Evolutionary conservation across 2,329 filamentous ascomycete species (phyloP).

Genomic region (Colletotrichum nymphaeae): DNA sequence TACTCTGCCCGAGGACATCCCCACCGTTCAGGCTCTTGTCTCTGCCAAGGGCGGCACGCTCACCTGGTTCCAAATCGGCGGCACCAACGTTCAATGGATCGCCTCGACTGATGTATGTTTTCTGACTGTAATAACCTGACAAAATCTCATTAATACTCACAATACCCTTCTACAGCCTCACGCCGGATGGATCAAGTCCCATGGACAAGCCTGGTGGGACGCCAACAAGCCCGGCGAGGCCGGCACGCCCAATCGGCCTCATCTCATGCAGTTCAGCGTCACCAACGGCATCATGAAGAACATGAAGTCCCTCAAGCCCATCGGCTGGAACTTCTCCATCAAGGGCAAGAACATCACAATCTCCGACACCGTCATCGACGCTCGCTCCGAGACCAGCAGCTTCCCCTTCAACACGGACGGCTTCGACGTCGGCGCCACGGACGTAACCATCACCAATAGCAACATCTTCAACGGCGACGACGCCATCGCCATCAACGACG

Average conservation of each 20-base stretch:
- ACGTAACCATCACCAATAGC: conserved; percentile 43
- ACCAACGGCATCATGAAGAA: conserved; percentile 49
- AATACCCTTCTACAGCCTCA: conserved; percentile 25
- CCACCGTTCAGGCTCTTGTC: conserved; percentile 49
- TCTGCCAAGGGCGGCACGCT: conserved; percentile 43
- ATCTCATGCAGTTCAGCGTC: conserved; percentile 52
- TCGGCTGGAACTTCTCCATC: conserved; percentile 54
- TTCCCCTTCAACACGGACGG: conserved; percentile 56
- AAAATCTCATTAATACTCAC: not conserved
- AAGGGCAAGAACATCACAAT: conserved; percentile 53
- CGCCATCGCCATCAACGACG: conserved; percentile 52
- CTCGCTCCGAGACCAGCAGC: conserved; percentile 45
- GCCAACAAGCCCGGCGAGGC: conserved; percentile 51
- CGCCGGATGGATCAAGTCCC: conserved; percentile 56
- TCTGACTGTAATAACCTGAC: not conserved
- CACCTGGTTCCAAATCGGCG: conserved; percentile 52
- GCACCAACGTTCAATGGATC: conserved; percentile 45
- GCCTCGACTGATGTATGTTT: conserved; percentile 48
- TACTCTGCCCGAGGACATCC: conserved; percentile 53
- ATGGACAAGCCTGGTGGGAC: conserved; percentile 59
- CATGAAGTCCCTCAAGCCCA: conserved; percentile 56
- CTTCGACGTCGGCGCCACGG: conserved; percentile 46
- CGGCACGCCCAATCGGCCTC: conserved; percentile 51
- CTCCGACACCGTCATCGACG: conserved; percentile 52
- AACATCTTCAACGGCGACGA: conserved; percentile 56